phyloP scores from a whole-genome alignment of 352 stramenopile genomes.

The Thalassiosira allenii region DNA sequence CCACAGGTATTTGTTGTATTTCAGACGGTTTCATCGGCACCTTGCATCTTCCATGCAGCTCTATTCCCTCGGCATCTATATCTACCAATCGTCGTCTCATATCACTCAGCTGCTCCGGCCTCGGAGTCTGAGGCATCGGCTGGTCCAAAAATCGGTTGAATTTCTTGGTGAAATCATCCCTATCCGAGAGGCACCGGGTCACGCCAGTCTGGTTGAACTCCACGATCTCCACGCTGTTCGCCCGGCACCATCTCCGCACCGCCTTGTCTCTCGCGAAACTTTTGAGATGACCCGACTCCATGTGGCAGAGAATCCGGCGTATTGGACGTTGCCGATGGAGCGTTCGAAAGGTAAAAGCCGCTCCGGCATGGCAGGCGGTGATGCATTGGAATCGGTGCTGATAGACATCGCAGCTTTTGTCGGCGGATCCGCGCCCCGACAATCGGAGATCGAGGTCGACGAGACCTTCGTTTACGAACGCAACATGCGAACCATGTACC shows the following conservation, averaged over 20 bases:
- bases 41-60: constrained; percentile 40
- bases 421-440: constrained; percentile 13
- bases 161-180: constrained; percentile 69
- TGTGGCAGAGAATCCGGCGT: constrained; percentile 64
- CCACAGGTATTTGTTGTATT: constrained; percentile 53
- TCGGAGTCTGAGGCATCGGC: constrained; percentile 48
- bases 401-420: constrained; percentile 20
- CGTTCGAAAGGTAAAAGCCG: constrained; percentile 52
- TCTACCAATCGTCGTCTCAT: constrained; percentile 34
- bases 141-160: constrained; percentile 66
- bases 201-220: constrained; percentile 77
- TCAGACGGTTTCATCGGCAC: constrained; percentile 39
- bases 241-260: constrained; percentile 70
- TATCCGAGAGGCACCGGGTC: constrained; percentile 58
- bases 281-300: constrained; percentile 73
- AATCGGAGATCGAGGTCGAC: constrained; percentile 65
- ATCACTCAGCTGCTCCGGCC: constrained; percentile 8
- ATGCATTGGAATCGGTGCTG: constrained; percentile 64
- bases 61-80: constrained; percentile 20
- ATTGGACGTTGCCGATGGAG: constrained; percentile 63
- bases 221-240: constrained; percentile 54
- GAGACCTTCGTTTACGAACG: constrained; percentile 74
- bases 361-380: constrained; percentile 61
- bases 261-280: constrained; percentile 68
- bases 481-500: constrained; percentile 76